Evolutionary conservation across 345 rosid genomes (phyloP).

Genomic region (Mercurialis annua): DNA sequence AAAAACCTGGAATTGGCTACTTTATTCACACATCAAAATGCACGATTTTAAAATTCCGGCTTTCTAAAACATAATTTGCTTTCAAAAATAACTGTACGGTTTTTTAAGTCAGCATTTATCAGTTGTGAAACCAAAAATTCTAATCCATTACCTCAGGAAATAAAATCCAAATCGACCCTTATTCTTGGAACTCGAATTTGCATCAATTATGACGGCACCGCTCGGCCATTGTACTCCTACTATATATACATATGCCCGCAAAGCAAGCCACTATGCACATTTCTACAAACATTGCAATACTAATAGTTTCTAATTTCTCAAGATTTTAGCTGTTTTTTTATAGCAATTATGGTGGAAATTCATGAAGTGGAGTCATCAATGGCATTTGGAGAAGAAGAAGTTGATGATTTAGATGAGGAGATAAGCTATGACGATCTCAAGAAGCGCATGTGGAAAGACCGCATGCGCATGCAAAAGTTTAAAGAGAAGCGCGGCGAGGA

Average conservation of each 20-base stretch:
- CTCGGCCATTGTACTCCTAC: too few species aligned
- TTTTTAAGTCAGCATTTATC: too few species aligned
- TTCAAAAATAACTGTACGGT: too few species aligned
- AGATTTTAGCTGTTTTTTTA: not conserved
- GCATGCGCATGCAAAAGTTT: slow-evolving; percentile 43
- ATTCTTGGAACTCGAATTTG: not conserved
- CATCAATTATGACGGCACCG: too few species aligned
- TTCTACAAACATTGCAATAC: not conserved
- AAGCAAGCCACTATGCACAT: not conserved
- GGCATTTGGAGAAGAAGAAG: not conserved
- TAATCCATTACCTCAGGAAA: too few species aligned
- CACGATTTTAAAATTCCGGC: too few species aligned
- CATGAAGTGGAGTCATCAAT: not conserved
- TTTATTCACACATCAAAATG: too few species aligned
- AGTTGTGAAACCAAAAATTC: too few species aligned
- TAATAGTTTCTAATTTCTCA: not conserved
- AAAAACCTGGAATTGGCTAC: too few species aligned
- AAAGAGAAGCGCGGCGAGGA: slow-evolving; percentile 21
- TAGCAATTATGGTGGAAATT: slow-evolving; percentile 5
- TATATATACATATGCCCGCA: too few species aligned
- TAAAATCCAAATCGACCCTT: not conserved
- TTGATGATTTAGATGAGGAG: slow-evolving; percentile 14
- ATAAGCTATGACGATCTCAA: slow-evolving; percentile 56
- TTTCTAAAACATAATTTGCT: too few species aligned
- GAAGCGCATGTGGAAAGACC: slow-evolving; percentile 61